phyloP scores from a whole-genome alignment of 129 eudicot species.

The Heracleum sosnowskyi region DNA sequence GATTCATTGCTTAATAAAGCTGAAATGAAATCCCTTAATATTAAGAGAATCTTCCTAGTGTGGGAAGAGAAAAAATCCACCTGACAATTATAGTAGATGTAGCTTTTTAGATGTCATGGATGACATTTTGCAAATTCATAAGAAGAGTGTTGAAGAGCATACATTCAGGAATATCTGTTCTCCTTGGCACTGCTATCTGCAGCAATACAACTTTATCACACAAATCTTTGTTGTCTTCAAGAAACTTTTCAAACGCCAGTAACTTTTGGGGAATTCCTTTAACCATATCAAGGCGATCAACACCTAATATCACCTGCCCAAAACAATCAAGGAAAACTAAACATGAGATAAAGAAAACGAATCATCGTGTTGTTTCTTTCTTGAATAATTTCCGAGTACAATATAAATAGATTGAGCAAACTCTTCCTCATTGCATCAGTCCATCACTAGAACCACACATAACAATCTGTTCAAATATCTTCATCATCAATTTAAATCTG shows the following conservation, averaged over 20 bases:
- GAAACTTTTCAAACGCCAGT: conserved; percentile 86
- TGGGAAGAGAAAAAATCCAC: not conserved
- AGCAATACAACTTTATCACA: conserved; percentile 77
- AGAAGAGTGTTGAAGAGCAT: conserved; percentile 15
- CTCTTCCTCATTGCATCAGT: not conserved
- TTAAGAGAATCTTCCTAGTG: not conserved
- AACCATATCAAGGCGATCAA: conserved; percentile 90
- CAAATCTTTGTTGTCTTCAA: conserved; percentile 76
- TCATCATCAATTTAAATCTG: not conserved
- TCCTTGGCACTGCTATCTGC: conserved; percentile 95
- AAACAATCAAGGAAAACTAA: not conserved
- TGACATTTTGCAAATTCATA: not conserved
- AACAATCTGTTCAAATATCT: not conserved
- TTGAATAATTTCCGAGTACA: not conserved
- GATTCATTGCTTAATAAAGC: not conserved
- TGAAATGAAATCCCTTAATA: not conserved
- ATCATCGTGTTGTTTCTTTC: not conserved
- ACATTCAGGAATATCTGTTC: conserved; percentile 93
- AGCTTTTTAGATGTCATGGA: not conserved
- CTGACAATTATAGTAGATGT: not conserved
- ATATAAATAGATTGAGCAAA: not conserved
- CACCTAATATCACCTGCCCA: conserved; percentile 84
- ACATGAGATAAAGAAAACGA: not conserved
- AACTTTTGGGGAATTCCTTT: conserved; percentile 95
- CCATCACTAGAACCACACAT: not conserved